A percentile compares a stretch with the other conserved stretches of the same genome.
These are phyloP conservation scores for Zymoseptoria tritici DNA, from an alignment of 2,329 filamentous ascomycete species.

Conservation along the genomic window DNA sequence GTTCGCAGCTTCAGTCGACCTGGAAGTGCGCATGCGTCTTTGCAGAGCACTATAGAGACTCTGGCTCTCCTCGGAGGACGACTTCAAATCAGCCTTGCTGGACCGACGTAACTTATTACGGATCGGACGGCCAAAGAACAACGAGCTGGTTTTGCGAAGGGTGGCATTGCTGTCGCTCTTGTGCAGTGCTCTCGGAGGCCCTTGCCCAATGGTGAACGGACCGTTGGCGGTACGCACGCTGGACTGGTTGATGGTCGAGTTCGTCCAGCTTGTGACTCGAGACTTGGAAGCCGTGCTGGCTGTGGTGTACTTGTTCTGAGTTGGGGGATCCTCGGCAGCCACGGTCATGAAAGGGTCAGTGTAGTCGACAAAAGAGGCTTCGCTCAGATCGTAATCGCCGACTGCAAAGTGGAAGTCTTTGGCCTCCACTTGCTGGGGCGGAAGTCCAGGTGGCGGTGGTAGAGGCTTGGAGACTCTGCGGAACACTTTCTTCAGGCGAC, in stretches of 20 bases:
- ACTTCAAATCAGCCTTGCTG: constrained; percentile 23
- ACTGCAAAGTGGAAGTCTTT: constrained; percentile 20
- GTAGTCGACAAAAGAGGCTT: constrained; percentile 6
- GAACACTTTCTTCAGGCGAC: constrained; percentile 54
- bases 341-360: constrained; percentile 17
- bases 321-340: constrained; percentile 2
- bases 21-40: constrained; percentile 39
- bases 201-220: constrained; percentile 2
- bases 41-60: constrained; percentile 56
- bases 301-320: background rate
- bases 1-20: constrained; percentile 8
- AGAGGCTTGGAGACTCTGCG: constrained; percentile 29
- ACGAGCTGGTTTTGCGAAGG: constrained; percentile 23
- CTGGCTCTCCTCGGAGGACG: constrained; percentile 45
- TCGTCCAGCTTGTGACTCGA: constrained; percentile 66
- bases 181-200: constrained; percentile 2
- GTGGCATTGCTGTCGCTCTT: constrained; percentile 13
- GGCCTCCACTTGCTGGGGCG: constrained; percentile 46
- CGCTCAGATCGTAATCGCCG: constrained; percentile 10
- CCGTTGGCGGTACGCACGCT: constrained; percentile 36
- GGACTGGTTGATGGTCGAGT: constrained; percentile 51
- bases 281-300: constrained; percentile 51
- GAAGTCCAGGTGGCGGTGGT: constrained; percentile 30
- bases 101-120: constrained; percentile 22
- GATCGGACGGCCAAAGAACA: constrained; percentile 24